A percentile compares a stretch with the other conserved stretches of the same genome.
phyloP scores from a whole-genome alignment of 257 asterid genomes.

The Ophiorrhiza pumila region DNA sequence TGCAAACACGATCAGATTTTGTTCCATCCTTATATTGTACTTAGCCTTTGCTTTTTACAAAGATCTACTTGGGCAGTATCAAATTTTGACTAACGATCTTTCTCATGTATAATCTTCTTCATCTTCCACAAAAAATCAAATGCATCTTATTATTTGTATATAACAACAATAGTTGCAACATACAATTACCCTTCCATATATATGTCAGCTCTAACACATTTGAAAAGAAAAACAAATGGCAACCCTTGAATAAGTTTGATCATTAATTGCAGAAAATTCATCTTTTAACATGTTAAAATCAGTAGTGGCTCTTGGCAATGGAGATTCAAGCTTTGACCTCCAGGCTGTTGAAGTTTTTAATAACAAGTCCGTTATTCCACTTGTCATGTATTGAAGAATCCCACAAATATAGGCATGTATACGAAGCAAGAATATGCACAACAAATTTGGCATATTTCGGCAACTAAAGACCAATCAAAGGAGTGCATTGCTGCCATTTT shows the following conservation, averaged over 20 bases:
- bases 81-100: background rate
- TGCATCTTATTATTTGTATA: no score
- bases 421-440: no score
- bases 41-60: background rate
- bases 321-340: background rate
- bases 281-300: no score
- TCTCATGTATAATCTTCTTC: background rate
- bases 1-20: slow-evolving; percentile 23
- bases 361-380: no score
- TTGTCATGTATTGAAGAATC: no score
- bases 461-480: slow-evolving; percentile 9
- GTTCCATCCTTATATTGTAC: slow-evolving; percentile 29
- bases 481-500: slow-evolving; percentile 5
- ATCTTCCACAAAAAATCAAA: background rate
- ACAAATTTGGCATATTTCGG: no score
- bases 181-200: background rate
- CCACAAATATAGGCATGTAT: no score
- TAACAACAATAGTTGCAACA: background rate
- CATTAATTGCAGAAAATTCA: no score
- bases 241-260: no score
- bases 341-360: background rate
- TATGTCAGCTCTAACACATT: no score
- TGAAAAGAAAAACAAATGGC: no score
- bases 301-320: no score
- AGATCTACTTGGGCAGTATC: background rate